Conservation (phyloP, 2,329 filamentous ascomycete species). For the Chrysoporthe cubensis region DNA sequence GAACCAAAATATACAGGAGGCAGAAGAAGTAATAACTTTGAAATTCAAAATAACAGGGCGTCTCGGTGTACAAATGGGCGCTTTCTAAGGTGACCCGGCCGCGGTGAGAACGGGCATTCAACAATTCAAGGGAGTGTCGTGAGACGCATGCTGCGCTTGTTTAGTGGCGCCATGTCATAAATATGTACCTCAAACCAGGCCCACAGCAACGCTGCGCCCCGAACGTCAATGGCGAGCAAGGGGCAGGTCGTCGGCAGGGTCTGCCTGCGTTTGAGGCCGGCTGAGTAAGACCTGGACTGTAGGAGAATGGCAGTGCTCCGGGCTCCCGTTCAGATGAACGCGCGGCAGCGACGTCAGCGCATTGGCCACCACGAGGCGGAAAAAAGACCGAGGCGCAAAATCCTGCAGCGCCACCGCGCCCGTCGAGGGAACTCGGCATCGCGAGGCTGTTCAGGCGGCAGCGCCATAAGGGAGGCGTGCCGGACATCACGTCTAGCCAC, state of each 20-base stretch:
- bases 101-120: background rate
- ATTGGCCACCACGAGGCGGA: background rate
- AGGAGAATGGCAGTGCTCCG: conserved; percentile 4
- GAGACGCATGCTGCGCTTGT: conserved; percentile 6
- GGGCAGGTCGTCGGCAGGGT: background rate
- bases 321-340: conserved; percentile 1
- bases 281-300: conserved; percentile 7
- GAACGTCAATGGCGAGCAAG: background rate
- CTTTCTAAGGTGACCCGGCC: background rate
- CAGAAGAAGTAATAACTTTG: too few species aligned
- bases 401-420: background rate
- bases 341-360: conserved; percentile 18
- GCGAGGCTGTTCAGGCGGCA: background rate
- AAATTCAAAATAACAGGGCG: too few species aligned
- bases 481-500: background rate
- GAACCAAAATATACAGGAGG: background rate
- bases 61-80: background rate
- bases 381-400: background rate
- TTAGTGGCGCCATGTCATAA: conserved; percentile 6
- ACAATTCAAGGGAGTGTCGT: conserved; percentile 1
- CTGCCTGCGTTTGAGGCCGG: conserved; percentile 7
- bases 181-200: conserved; percentile 6
- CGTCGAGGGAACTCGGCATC: background rate
- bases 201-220: background rate
- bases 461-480: background rate